phyloP scores from a whole-genome alignment of 1,284 basidiomycete species.

The Phellopilus nigrolimitatus region DNA sequence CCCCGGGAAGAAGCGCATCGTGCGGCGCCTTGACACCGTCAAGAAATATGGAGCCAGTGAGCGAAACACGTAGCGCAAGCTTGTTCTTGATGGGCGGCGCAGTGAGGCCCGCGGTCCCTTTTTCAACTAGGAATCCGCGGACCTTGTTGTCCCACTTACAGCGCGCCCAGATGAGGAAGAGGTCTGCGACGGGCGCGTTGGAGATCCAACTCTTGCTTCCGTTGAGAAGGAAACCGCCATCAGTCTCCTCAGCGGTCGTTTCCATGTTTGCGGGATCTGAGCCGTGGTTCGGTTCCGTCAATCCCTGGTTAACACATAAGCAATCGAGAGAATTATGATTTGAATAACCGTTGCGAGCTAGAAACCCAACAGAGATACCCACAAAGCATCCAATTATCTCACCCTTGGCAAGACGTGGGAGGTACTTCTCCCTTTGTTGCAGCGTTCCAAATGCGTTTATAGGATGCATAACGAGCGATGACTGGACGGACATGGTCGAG shows the following conservation, averaged over 20 bases:
- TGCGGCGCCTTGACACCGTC: constrained; percentile 73
- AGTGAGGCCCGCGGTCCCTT: constrained; percentile 73
- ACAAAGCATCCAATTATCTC: constrained; percentile 93
- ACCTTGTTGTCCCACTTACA: constrained; percentile 93
- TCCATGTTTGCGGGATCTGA: constrained; percentile 95
- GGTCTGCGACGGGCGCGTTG: constrained; percentile 81
- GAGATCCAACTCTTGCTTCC: constrained; percentile 98
- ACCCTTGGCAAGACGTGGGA: constrained; percentile 73
- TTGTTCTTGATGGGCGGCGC: constrained; percentile 93
- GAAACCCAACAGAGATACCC: constrained; percentile 29
- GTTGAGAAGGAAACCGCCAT: constrained; percentile 82
- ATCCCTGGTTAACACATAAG: constrained; percentile 47
- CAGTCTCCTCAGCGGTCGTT: constrained; percentile 81
- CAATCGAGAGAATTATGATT: background rate
- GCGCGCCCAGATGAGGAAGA: constrained; percentile 92
- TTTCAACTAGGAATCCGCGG: constrained; percentile 86
- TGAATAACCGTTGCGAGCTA: too few relatives aligned
- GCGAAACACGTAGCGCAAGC: constrained; percentile 81
- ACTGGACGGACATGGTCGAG: constrained; percentile 94
- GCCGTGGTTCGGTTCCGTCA: constrained; percentile 96
- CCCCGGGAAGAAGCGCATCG: constrained; percentile 72
- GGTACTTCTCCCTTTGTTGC: constrained; percentile 87
- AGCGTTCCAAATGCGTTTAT: constrained; percentile 91
- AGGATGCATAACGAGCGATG: constrained; percentile 97
- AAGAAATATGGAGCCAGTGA: constrained; percentile 94